Evolutionary conservation across 2,329 filamentous ascomycete genomes (phyloP).

Genomic region (Sporothrix sp.): DNA sequence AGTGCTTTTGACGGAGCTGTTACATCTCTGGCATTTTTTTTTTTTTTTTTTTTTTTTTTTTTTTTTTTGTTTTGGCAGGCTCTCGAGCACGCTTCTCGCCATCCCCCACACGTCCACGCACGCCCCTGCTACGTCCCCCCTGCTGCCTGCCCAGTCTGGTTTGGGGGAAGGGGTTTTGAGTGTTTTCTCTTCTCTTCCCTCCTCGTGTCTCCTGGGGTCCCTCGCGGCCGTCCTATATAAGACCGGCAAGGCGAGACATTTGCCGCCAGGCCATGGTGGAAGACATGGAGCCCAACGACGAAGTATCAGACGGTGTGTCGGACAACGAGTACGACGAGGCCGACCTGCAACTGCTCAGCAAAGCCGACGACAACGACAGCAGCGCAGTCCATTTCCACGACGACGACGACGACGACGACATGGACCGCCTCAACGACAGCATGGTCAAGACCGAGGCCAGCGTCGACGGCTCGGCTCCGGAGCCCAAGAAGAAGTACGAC

Average conservation of each 20-base stretch:
- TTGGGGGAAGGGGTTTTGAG: not conserved
- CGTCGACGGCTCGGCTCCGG: constrained; percentile 23
- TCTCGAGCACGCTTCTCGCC: constrained; percentile 1
- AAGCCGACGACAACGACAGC: constrained; percentile 30
- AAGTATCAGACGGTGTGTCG: constrained; percentile 50
- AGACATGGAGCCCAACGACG: constrained; percentile 43
- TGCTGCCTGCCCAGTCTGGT: constrained; percentile 3
- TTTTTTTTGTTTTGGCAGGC: too few species aligned
- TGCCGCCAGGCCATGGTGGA: constrained; percentile 36
- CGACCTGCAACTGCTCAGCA: constrained; percentile 31
- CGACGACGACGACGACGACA: constrained; percentile 36
- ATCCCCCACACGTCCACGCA: not conserved
- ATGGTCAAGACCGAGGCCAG: constrained; percentile 43
- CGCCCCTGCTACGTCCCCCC: constrained; percentile 4
- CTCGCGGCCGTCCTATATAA: constrained; percentile 33
- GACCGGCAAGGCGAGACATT: constrained; percentile 35
- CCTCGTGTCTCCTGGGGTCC: constrained; percentile 14
- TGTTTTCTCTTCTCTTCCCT: constrained; percentile 2
- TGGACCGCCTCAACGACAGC: constrained; percentile 30
- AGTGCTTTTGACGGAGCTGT: not conserved
- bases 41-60: too few species aligned
- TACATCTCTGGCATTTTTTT: not conserved
- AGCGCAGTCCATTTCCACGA: constrained; percentile 17
- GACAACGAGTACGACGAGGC: constrained; percentile 46
- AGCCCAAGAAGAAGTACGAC: constrained; percentile 59